A percentile compares a stretch with the other conserved stretches of the same genome.
phyloP scores from a whole-genome alignment of 208 protist genomes.

The Acanthamoeba lenticulata region DNA sequence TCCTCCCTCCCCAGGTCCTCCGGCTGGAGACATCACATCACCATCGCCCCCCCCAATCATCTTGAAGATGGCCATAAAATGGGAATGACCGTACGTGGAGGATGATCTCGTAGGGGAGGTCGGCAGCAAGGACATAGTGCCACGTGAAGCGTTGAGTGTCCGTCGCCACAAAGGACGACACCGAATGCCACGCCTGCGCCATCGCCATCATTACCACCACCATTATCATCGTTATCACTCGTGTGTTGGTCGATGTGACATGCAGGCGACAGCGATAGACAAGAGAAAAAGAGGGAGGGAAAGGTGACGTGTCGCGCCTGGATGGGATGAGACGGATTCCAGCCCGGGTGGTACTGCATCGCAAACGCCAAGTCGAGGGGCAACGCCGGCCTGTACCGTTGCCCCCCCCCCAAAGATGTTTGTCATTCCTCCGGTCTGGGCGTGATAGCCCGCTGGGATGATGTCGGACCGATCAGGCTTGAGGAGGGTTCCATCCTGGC shows the following conservation, averaged over 20 bases:
- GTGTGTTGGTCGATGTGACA: neutral
- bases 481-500: constrained; percentile 11
- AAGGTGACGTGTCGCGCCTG: neutral
- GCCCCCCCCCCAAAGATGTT: neutral
- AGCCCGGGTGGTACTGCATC: neutral
- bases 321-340: too few relatives aligned
- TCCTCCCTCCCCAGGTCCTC: too few relatives aligned
- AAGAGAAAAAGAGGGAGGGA: neutral
- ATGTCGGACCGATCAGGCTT: constrained; percentile 47
- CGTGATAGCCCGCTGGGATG: neutral
- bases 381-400: neutral
- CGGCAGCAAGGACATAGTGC: constrained; percentile 3
- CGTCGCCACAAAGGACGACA: neutral
- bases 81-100: neutral
- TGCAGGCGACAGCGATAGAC: neutral
- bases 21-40: too few relatives aligned
- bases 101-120: neutral
- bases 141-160: too few relatives aligned
- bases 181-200: neutral
- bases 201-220: too few relatives aligned
- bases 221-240: too few relatives aligned
- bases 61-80: too few relatives aligned
- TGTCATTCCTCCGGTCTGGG: too few relatives aligned
- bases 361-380: neutral
- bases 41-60: too few relatives aligned